These are phyloP conservation scores for Monosporozyma servazzii DNA, from an alignment of 805 yeast genomes.

Conservation along the genomic window DNA sequence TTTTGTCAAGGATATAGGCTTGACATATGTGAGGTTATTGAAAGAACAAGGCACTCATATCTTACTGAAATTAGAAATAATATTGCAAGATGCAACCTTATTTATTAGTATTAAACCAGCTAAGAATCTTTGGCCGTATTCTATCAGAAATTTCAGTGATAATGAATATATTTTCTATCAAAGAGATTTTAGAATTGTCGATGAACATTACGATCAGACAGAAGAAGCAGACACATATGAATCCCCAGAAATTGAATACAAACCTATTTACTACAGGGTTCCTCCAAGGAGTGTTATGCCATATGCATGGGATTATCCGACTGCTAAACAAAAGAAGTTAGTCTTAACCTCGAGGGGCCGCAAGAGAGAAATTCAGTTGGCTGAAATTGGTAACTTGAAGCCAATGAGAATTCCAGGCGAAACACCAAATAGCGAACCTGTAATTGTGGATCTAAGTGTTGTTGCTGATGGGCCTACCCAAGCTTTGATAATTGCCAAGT, in stretches of 20 bases:
- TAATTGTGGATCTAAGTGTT: slow-evolving; percentile 77
- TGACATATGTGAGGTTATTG: slow-evolving; percentile 59
- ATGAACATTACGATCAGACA: slow-evolving; percentile 35
- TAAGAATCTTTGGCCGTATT: slow-evolving; percentile 80
- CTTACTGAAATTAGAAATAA: slow-evolving; percentile 60
- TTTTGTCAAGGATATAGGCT: slow-evolving; percentile 74
- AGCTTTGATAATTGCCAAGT: slow-evolving; percentile 72
- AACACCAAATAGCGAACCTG: slow-evolving; percentile 30
- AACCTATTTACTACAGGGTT: slow-evolving; percentile 69
- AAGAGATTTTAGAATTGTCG: slow-evolving; percentile 52
- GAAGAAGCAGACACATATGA: slow-evolving; percentile 55
- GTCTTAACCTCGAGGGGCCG: slow-evolving; percentile 62
- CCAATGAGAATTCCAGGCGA: slow-evolving; percentile 70
- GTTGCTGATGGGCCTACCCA: slow-evolving; percentile 95
- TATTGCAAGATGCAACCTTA: slow-evolving; percentile 73
- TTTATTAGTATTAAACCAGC: slow-evolving; percentile 70
- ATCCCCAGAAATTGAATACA: slow-evolving; percentile 46
- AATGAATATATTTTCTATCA: slow-evolving; percentile 82
- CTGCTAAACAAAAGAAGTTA: slow-evolving; percentile 75
- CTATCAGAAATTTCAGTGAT: slow-evolving; percentile 83
- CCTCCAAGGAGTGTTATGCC: slow-evolving; percentile 95
- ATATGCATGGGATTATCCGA: slow-evolving; percentile 95
- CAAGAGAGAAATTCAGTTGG: slow-evolving; percentile 72
- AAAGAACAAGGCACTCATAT: slow-evolving; percentile 58
- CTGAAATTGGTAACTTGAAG: slow-evolving; percentile 84